Percentiles rank a stretch among this genome's conserved stretches.
phyloP scores from a whole-genome alignment of 257 asterid genomes.

The Petunia secreta region DNA sequence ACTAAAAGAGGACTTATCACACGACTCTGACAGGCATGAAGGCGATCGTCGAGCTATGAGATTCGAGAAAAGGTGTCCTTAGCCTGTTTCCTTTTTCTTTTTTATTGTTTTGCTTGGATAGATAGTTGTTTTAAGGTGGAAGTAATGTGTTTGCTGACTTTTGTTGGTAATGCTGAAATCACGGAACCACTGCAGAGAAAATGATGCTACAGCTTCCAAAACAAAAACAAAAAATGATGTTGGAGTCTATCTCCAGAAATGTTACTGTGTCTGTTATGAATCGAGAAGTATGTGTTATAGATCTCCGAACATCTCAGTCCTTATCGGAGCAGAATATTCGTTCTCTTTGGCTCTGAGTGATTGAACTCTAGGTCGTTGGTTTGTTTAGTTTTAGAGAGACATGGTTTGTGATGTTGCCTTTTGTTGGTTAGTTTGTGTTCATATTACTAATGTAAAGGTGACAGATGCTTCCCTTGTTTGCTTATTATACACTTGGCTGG shows the following conservation, averaged over 20 bases:
- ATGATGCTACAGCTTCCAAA: slow-evolving; percentile 7
- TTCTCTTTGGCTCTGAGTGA: neutral
- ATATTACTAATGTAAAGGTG: slow-evolving; percentile 18
- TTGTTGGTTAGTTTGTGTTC: slow-evolving; percentile 26
- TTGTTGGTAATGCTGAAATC: neutral
- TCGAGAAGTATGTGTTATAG: neutral
- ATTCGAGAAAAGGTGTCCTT: slow-evolving; percentile 75
- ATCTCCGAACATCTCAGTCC: neutral
- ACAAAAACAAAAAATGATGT: neutral
- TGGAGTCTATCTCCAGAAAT: neutral
- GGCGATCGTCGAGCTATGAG: slow-evolving; percentile 93
- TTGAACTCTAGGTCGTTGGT: neutral
- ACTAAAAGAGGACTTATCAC: slow-evolving; percentile 94
- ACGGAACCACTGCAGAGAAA: neutral
- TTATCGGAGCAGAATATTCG: neutral
- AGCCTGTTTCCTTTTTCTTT: slow-evolving; percentile 26
- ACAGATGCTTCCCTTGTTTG: slow-evolving; percentile 29
- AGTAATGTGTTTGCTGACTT: neutral
- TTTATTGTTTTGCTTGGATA: slow-evolving; percentile 10
- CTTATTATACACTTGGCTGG: slow-evolving; percentile 21
- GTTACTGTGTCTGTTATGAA: slow-evolving; percentile 5
- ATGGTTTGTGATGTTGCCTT: neutral
- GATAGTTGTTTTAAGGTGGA: slow-evolving; percentile 5
- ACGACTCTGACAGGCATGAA: slow-evolving; percentile 92
- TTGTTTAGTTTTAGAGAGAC: slow-evolving; percentile 16